Conservation (phyloP, 1,139 yeast species). For the Debaryomyces fabryi region DNA sequence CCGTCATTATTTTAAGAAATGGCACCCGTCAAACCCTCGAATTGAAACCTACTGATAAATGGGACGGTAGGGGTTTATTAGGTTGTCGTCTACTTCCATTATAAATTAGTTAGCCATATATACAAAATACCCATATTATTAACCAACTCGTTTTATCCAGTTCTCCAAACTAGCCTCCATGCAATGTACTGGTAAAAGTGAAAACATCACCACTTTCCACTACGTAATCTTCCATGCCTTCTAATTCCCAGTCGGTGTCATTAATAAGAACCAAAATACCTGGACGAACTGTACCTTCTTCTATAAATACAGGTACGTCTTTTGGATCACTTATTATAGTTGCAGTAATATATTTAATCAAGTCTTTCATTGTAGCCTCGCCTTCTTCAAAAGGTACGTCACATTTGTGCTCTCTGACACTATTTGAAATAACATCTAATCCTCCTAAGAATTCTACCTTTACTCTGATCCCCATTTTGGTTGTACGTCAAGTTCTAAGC, state of each 20-base stretch:
- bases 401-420: constrained; percentile 52
- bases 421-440: constrained; percentile 63
- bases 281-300: constrained; percentile 80
- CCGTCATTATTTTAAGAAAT: constrained; percentile 40
- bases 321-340: constrained; percentile 61
- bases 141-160: neutral
- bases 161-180: constrained; percentile 68
- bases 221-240: constrained; percentile 81
- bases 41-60: constrained; percentile 55
- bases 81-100: constrained; percentile 69
- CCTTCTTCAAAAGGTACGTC: constrained; percentile 43
- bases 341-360: constrained; percentile 57
- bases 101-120: constrained; percentile 17
- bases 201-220: constrained; percentile 76
- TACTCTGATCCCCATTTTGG: constrained; percentile 28
- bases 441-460: constrained; percentile 65
- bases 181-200: constrained; percentile 89
- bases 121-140: neutral
- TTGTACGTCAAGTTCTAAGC: neutral
- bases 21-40: constrained; percentile 24
- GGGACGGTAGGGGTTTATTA: constrained; percentile 74
- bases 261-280: constrained; percentile 90
- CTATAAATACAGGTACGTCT: constrained; percentile 75
- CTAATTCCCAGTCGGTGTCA: constrained; percentile 97
- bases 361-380: constrained; percentile 55